These are phyloP conservation scores for Arabidopsis thaliana DNA, from an alignment of 345 rosid genomes.

Conservation along the genomic window DNA sequence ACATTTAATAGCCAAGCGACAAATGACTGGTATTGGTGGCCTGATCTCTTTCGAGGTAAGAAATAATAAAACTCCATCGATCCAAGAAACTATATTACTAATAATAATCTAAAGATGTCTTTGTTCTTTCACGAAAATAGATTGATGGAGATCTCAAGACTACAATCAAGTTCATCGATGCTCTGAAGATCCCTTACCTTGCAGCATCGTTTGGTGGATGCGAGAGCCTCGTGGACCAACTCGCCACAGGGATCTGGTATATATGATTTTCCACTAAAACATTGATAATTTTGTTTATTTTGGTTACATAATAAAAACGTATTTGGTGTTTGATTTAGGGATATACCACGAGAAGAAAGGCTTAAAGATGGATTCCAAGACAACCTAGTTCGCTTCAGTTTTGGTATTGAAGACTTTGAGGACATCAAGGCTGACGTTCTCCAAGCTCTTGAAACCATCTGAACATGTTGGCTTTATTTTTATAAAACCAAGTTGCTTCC, in stretches of 20 bases:
- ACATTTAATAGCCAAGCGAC: conserved; percentile 78
- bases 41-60: conserved; percentile 86
- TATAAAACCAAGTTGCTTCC: too few relatives aligned
- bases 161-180: conserved; percentile 73
- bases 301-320: not conserved
- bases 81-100: too few relatives aligned
- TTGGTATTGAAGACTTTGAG: too few relatives aligned
- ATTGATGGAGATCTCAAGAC: conserved; percentile 63
- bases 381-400: conserved; percentile 55
- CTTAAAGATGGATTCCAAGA: conserved; percentile 72
- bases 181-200: conserved; percentile 87
- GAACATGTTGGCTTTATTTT: too few relatives aligned
- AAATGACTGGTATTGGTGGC: conserved; percentile 96
- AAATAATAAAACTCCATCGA: too few relatives aligned
- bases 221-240: conserved; percentile 94
- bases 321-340: conserved; percentile 51
- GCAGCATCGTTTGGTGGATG: conserved; percentile 97
- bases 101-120: not conserved
- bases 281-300: not conserved
- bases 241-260: conserved; percentile 80
- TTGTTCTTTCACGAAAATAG: not conserved
- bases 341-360: conserved; percentile 65
- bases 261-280: conserved; percentile 33
- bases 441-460: too few relatives aligned
- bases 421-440: too few relatives aligned